Percentiles rank a stretch among this genome's conserved stretches.
These are phyloP conservation scores for Zea mays DNA, from an alignment of 176 grass and related monocot genomes.

Conservation along the genomic window DNA sequence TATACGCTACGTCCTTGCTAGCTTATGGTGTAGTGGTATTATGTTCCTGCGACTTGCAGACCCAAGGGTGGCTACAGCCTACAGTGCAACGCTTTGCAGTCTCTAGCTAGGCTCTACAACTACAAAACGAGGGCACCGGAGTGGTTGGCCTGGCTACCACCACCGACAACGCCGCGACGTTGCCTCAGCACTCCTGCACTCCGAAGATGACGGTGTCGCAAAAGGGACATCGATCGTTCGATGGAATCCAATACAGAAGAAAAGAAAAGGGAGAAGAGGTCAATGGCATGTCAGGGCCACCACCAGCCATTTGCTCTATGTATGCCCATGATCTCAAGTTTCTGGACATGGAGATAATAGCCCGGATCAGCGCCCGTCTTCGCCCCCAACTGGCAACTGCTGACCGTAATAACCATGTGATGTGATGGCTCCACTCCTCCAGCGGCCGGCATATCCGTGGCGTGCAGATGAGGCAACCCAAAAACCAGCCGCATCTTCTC, in stretches of 20 bases:
- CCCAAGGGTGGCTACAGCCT: neutral
- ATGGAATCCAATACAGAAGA: neutral
- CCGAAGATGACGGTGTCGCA: neutral
- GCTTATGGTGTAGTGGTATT: neutral
- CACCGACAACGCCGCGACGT: neutral
- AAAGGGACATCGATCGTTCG: neutral
- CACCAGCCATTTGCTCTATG: neutral
- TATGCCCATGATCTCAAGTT: neutral
- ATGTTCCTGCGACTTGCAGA: neutral
- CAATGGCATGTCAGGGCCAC: conserved; percentile 3
- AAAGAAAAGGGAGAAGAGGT: neutral
- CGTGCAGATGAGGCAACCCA: conserved; percentile 33
- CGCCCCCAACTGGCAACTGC: neutral
- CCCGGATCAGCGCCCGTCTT: too few relatives aligned
- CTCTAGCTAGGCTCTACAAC: neutral
- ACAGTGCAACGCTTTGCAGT: neutral
- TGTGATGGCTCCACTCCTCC: neutral
- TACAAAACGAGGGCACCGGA: neutral
- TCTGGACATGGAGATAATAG: too few relatives aligned
- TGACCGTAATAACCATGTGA: neutral
- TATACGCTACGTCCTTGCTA: neutral
- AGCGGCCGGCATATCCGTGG: conserved; percentile 22
- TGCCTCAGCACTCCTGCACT: neutral
- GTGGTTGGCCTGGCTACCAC: neutral
- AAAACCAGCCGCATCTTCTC: neutral